phyloP scores from a whole-genome alignment of 2,329 filamentous ascomycete genomes.

The Fusarium sp. region DNA sequence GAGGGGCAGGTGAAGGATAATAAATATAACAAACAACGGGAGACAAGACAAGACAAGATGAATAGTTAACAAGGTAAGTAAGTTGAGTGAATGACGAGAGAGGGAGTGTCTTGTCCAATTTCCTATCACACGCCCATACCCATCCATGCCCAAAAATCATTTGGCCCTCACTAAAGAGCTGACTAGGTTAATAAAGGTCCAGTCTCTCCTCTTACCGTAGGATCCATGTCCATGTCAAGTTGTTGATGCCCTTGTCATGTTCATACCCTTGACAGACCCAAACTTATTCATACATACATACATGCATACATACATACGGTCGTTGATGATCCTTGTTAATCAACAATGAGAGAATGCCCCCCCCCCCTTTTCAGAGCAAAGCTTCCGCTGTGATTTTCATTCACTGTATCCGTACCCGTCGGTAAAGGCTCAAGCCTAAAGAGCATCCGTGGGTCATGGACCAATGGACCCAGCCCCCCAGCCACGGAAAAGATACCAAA shows the following conservation, averaged over 20 bases:
- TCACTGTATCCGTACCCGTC: constrained; percentile 4
- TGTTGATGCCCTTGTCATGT: neutral
- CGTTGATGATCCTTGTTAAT: neutral
- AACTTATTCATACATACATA: neutral
- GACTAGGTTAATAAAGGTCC: neutral
- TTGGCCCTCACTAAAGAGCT: neutral
- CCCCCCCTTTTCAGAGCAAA: neutral
- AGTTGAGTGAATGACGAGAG: constrained; percentile 24
- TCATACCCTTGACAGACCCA: constrained; percentile 6
- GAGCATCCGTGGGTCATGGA: neutral
- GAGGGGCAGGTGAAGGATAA: constrained; percentile 27
- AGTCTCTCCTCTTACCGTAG: neutral
- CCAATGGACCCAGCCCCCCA: constrained; percentile 10
- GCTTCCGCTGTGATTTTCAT: neutral
- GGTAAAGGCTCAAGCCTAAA: constrained; percentile 5
- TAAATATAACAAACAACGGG: constrained; percentile 39
- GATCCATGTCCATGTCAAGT: constrained; percentile 7
- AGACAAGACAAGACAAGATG: neutral
- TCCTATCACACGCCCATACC: constrained; percentile 16
- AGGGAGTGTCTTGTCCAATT: constrained; percentile 28
- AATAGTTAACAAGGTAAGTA: neutral
- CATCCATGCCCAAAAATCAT: neutral
- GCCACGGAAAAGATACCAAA: constrained; percentile 10
- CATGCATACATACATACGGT: neutral
- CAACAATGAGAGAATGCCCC: constrained; percentile 1